A percentile compares a stretch with the other conserved stretches of the same genome.
Conservation (phyloP, 768 basidiomycete genomes). For the Cubamyces lactineus region DNA sequence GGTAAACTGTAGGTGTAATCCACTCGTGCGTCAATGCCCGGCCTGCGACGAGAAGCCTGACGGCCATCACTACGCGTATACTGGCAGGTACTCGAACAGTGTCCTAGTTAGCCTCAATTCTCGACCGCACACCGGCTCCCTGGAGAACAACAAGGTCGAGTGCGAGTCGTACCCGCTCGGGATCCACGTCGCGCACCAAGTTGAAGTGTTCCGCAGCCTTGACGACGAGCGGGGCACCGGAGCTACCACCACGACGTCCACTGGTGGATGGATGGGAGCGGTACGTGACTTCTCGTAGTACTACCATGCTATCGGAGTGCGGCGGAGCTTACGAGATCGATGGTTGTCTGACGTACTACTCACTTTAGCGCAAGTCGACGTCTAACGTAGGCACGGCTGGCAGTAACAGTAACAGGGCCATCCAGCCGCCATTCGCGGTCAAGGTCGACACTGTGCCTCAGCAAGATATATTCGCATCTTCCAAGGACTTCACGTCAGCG, state of each 20-base stretch:
- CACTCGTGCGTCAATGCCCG: not conserved
- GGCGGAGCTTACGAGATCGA: too few species aligned
- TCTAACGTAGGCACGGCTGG: not conserved
- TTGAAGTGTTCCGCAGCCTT: not conserved
- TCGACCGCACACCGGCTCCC: not conserved
- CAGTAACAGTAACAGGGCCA: too few species aligned
- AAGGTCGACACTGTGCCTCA: not conserved
- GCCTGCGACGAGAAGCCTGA: not conserved
- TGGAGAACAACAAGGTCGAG: not conserved
- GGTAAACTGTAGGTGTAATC: constrained; percentile 17
- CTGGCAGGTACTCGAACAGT: constrained; percentile 18
- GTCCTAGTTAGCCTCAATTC: constrained; percentile 17
- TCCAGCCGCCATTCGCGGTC: not conserved
- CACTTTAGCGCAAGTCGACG: not conserved
- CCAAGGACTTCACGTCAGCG: too few species aligned
- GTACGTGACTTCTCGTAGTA: too few species aligned
- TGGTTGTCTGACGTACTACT: too few species aligned
- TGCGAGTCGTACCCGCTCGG: constrained; percentile 8
- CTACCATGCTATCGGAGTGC: too few species aligned
- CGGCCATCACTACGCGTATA: not conserved
- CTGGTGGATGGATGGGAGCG: too few species aligned
- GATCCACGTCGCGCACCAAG: constrained; percentile 11
- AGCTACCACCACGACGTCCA: too few species aligned
- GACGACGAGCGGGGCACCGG: not conserved
- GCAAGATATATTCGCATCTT: not conserved